phyloP scores from a whole-genome alignment of 176 grass and related monocot genomes.

The Aegilops sharonensis region DNA sequence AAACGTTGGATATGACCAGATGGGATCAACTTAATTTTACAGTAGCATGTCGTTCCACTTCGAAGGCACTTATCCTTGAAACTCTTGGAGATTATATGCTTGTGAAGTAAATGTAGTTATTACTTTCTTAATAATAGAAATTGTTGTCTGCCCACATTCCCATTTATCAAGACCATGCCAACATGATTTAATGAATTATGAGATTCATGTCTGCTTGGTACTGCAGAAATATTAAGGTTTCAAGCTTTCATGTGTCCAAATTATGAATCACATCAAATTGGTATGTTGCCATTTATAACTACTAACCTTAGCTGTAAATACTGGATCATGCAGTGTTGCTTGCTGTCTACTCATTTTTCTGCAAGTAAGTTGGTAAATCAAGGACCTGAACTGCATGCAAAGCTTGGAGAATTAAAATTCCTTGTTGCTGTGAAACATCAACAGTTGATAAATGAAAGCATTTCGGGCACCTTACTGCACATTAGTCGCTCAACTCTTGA shows the following conservation, averaged over 20 bases:
- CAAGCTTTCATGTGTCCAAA: neutral
- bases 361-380: slow-evolving; percentile 66
- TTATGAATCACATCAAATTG: slow-evolving; percentile 4
- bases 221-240: slow-evolving; percentile 11
- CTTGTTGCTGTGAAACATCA: slow-evolving; percentile 43
- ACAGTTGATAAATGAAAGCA: slow-evolving; percentile 50
- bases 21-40: neutral
- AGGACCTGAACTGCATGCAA: slow-evolving; percentile 57
- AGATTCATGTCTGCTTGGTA: slow-evolving; percentile 16
- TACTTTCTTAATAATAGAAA: slow-evolving; percentile 12
- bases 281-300: slow-evolving; percentile 15
- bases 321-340: slow-evolving; percentile 72
- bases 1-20: slow-evolving; percentile 2
- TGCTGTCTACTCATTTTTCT: slow-evolving; percentile 64
- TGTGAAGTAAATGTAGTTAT: slow-evolving; percentile 17
- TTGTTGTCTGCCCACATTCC: slow-evolving; percentile 14
- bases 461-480: slow-evolving; percentile 54
- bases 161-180: slow-evolving; percentile 9
- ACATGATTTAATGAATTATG: neutral
- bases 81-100: neutral
- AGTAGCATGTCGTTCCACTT: slow-evolving; percentile 15
- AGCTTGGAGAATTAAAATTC: slow-evolving; percentile 65
- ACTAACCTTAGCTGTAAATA: slow-evolving; percentile 25
- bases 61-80: neutral
- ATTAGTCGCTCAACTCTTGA: slow-evolving; percentile 62